A percentile compares a stretch with the other conserved stretches of the same genome.
Evolutionary conservation across 148 eudicot species (phyloP).

Genomic region (Spergularia marina): DNA sequence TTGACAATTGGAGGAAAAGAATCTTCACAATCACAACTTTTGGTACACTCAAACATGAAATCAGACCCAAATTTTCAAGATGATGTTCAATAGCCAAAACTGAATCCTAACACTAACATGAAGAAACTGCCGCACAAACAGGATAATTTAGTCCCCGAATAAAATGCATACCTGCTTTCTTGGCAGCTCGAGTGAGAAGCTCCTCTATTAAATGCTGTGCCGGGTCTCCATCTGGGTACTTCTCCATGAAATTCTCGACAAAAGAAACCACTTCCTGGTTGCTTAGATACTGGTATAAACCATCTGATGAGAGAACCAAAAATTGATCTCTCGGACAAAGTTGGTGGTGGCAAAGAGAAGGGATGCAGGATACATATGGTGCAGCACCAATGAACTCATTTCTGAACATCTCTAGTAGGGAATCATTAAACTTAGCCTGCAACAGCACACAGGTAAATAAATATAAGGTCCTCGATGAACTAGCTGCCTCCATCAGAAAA

Average conservation of each 20-base stretch:
- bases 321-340: slow-evolving; percentile 87
- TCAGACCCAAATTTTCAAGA: background rate
- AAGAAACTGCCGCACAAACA: background rate
- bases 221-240: slow-evolving; percentile 96
- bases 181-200: slow-evolving; percentile 93
- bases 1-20: too few relatives aligned
- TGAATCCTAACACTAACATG: background rate
- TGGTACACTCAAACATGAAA: too few relatives aligned
- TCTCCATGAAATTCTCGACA: slow-evolving; percentile 87
- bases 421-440: slow-evolving; percentile 89
- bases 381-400: slow-evolving; percentile 90
- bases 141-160: background rate
- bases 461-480: slow-evolving; percentile 3
- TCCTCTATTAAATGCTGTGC: slow-evolving; percentile 99
- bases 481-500: background rate
- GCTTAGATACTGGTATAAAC: slow-evolving; percentile 89
- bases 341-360: slow-evolving; percentile 84
- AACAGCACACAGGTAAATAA: slow-evolving; percentile 30
- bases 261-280: slow-evolving; percentile 92
- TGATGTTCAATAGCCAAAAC: background rate
- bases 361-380: slow-evolving; percentile 81
- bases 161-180: slow-evolving; percentile 76
- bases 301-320: slow-evolving; percentile 96
- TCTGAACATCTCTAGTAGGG: slow-evolving; percentile 91
- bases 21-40: too few relatives aligned